Percentiles rank a stretch among this genome's conserved stretches.
These are phyloP conservation scores for Xylaria sp. DNA, from an alignment of 2,329 filamentous ascomycete species.

Conservation along the genomic window DNA sequence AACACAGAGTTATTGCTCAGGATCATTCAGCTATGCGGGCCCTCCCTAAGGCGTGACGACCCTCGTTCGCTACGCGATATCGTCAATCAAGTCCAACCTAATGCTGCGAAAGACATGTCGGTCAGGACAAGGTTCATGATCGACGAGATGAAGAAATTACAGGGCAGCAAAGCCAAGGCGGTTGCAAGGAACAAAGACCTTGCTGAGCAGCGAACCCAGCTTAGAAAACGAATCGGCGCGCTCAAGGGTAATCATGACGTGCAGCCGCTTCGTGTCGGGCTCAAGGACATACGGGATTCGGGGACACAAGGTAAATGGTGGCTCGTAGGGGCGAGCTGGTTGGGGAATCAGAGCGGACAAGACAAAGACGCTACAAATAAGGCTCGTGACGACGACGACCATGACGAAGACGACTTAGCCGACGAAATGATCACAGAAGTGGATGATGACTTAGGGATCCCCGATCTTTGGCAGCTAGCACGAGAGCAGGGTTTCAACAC, in stretches of 20 bases:
- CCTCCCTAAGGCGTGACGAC: slow-evolving; percentile 88
- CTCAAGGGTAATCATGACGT: slow-evolving; percentile 69
- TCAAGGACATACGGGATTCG: slow-evolving; percentile 83
- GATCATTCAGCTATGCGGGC: slow-evolving; percentile 83
- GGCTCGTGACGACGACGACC: slow-evolving; percentile 45
- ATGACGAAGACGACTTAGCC: slow-evolving; percentile 36
- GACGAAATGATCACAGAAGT: slow-evolving; percentile 39
- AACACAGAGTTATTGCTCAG: slow-evolving; percentile 91
- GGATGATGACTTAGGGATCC: slow-evolving; percentile 62
- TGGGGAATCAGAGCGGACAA: slow-evolving; percentile 52
- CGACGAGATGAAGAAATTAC: slow-evolving; percentile 92
- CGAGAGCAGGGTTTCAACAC: slow-evolving; percentile 88
- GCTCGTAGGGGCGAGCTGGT: slow-evolving; percentile 96
- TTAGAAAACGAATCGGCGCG: slow-evolving; percentile 87
- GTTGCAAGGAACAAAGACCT: slow-evolving; percentile 76
- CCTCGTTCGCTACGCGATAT: slow-evolving; percentile 90
- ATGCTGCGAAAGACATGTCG: slow-evolving; percentile 77
- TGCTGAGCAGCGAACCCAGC: slow-evolving; percentile 84
- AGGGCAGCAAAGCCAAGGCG: slow-evolving; percentile 91
- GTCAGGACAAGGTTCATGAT: slow-evolving; percentile 98
- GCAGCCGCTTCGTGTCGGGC: slow-evolving; percentile 82
- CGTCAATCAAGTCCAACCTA: slow-evolving; percentile 79
- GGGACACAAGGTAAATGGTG: slow-evolving; percentile 97
- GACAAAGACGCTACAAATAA: slow-evolving; percentile 10
- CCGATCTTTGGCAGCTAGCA: slow-evolving; percentile 80